phyloP scores from a whole-genome alignment of 371 early-diverging fungal genomes.

The Mucor circinelloides region DNA sequence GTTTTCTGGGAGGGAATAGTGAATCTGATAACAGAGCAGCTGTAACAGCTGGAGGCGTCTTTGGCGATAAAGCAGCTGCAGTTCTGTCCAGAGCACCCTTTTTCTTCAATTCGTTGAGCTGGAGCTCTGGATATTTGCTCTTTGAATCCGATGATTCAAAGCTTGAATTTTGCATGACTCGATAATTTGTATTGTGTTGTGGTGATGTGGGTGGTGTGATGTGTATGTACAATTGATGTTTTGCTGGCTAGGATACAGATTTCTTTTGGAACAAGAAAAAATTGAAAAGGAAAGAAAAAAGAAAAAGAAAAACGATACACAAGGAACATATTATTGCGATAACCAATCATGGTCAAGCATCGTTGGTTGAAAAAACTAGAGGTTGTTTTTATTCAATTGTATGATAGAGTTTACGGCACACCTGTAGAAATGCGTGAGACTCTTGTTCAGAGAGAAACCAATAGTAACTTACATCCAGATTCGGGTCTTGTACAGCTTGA shows the following conservation, averaged over 20 bases:
- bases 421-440: slow-evolving; percentile 7
- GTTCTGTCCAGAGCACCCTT: not conserved
- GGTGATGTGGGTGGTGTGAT: not conserved
- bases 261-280: slow-evolving; percentile 4
- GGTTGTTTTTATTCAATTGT: not conserved
- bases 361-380: not conserved
- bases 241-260: not conserved
- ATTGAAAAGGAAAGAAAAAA: not conserved
- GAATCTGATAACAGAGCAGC: slow-evolving; percentile 35
- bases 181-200: not conserved
- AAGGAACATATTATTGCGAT: not conserved
- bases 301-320: not conserved
- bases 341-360: not conserved
- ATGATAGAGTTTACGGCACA: slow-evolving; percentile 27
- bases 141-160: slow-evolving; percentile 2
- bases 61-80: slow-evolving; percentile 21
- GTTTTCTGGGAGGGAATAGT: slow-evolving; percentile 33
- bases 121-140: slow-evolving; percentile 8
- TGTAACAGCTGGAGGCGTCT: slow-evolving; percentile 32
- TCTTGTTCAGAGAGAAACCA: not conserved
- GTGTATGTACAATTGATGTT: not conserved
- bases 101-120: slow-evolving; percentile 11
- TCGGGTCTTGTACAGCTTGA: slow-evolving; percentile 98
- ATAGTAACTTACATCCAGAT: slow-evolving; percentile 94
- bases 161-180: slow-evolving; percentile 18